phyloP scores from a whole-genome alignment of 2,329 filamentous ascomycete genomes.

The Raffaelea albimanens region DNA sequence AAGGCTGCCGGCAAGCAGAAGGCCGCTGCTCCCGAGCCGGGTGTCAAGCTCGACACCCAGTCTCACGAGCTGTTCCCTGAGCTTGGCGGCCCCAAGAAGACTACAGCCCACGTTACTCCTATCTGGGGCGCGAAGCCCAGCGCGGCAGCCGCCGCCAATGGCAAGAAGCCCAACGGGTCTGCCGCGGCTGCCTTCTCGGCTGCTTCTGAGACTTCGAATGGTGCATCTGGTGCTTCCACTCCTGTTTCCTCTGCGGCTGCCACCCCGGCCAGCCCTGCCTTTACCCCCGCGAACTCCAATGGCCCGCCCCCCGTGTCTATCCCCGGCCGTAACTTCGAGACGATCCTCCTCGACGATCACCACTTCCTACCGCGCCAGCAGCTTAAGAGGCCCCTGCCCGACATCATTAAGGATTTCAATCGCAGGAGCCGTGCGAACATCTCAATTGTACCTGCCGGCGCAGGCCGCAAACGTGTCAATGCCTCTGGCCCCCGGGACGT shows the following conservation, averaged over 20 bases:
- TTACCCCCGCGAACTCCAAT: conserved; percentile 11
- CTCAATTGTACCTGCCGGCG: conserved; percentile 63
- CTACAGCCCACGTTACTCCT: conserved; percentile 53
- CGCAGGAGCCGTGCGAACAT: conserved; percentile 82
- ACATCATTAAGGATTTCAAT: conserved; percentile 87
- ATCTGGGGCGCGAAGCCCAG: conserved; percentile 70
- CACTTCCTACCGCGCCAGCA: conserved; percentile 69
- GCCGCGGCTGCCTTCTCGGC: conserved; percentile 9
- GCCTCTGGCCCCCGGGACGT: conserved; percentile 75
- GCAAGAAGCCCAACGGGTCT: conserved; percentile 44
- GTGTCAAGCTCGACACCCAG: conserved; percentile 59
- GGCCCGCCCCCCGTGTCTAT: conserved; percentile 56
- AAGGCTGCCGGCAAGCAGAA: conserved; percentile 65
- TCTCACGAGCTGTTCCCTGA: conserved; percentile 93
- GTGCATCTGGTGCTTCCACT: conserved; percentile 50
- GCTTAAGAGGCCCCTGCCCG: conserved; percentile 74
- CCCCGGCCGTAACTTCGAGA: conserved; percentile 74
- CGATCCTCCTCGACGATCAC: conserved; percentile 61
- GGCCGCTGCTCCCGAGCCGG: conserved; percentile 32
- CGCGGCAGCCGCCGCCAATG: conserved; percentile 29
- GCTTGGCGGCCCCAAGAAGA: conserved; percentile 63
- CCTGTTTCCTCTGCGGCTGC: conserved; percentile 47
- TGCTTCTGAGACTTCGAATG: conserved; percentile 24
- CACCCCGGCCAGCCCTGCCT: conserved; percentile 28
- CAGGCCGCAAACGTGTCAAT: conserved; percentile 69